Conservation (phyloP, 2,329 filamentous ascomycete species). For the Arachnopeziza araneosa region DNA sequence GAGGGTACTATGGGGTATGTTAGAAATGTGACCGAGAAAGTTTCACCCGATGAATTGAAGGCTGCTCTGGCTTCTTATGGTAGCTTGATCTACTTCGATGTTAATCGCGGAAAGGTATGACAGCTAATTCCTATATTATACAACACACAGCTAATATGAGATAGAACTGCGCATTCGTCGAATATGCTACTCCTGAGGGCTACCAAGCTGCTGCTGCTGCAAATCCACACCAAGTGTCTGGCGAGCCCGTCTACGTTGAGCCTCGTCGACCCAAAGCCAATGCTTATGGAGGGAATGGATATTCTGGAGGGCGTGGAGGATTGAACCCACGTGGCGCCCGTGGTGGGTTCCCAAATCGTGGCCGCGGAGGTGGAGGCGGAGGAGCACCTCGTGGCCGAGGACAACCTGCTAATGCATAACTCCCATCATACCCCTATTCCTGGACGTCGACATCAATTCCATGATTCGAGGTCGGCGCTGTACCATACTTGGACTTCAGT, state of each 20-base stretch:
- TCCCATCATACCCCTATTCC: background rate
- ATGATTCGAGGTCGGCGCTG: background rate
- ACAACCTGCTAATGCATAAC: conserved; percentile 14
- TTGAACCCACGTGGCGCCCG: conserved; percentile 54
- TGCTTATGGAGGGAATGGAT: conserved; percentile 65
- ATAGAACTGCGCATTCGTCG: conserved; percentile 94
- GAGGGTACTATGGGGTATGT: conserved; percentile 82
- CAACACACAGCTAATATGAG: conserved; percentile 2
- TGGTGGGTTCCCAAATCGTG: conserved; percentile 44
- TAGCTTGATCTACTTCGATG: conserved; percentile 66
- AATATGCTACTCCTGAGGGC: conserved; percentile 75
- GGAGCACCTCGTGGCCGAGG: conserved; percentile 15
- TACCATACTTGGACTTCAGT: conserved; percentile 2
- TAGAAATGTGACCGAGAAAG: conserved; percentile 90
- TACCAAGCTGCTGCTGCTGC: conserved; percentile 78
- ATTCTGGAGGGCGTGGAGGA: conserved; percentile 56
- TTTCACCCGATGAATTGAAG: conserved; percentile 68
- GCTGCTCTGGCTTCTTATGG: conserved; percentile 66
- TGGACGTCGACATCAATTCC: background rate
- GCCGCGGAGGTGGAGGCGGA: conserved; percentile 14
- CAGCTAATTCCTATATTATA: conserved; percentile 7
- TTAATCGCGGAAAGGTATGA: conserved; percentile 77
- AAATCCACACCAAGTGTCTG: conserved; percentile 81
- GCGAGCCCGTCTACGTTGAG: conserved; percentile 80
- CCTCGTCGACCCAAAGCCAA: conserved; percentile 75